A percentile compares a stretch with the other conserved stretches of the same genome.
Evolutionary conservation across 805 yeast species (phyloP).

Genomic region (Monosporozyma siamensis): DNA sequence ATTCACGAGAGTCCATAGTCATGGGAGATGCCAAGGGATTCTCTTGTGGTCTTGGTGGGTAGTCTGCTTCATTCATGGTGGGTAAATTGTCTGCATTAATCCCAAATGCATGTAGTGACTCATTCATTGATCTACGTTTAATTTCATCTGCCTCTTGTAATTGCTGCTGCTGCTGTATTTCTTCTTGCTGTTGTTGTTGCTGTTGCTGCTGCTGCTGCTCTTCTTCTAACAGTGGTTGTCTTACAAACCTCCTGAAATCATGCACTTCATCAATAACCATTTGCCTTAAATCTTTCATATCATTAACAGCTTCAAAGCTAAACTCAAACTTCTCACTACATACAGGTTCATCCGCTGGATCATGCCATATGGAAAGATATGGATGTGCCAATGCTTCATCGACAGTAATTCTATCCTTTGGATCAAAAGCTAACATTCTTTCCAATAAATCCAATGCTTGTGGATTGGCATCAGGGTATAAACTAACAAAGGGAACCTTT

Average conservation of each 20-base stretch:
- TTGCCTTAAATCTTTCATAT: slow-evolving; percentile 60
- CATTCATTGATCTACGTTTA: not conserved
- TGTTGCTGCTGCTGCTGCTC: slow-evolving; percentile 28
- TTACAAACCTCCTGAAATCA: slow-evolving; percentile 68
- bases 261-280: slow-evolving; percentile 76
- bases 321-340: slow-evolving; percentile 80
- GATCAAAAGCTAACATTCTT: slow-evolving; percentile 79
- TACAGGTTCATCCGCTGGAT: slow-evolving; percentile 82
- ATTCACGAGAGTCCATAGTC: slow-evolving; percentile 8
- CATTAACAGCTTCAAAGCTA: slow-evolving; percentile 76
- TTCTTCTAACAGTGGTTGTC: slow-evolving; percentile 60
- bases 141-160: slow-evolving; percentile 12
- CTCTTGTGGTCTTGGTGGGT: slow-evolving; percentile 59
- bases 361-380: slow-evolving; percentile 83
- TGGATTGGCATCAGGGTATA: slow-evolving; percentile 83
- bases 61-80: slow-evolving; percentile 32
- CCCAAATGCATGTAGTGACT: slow-evolving; percentile 30
- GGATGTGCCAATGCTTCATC: slow-evolving; percentile 86
- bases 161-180: slow-evolving; percentile 21
- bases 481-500: slow-evolving; percentile 55
- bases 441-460: slow-evolving; percentile 74
- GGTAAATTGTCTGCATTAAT: slow-evolving; percentile 40
- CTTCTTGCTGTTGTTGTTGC: slow-evolving; percentile 12
- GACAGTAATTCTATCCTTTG: slow-evolving; percentile 73
- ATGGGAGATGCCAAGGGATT: slow-evolving; percentile 27